Conservation (phyloP, 805 yeast genomes). For the Ogataea zsoltii region DNA sequence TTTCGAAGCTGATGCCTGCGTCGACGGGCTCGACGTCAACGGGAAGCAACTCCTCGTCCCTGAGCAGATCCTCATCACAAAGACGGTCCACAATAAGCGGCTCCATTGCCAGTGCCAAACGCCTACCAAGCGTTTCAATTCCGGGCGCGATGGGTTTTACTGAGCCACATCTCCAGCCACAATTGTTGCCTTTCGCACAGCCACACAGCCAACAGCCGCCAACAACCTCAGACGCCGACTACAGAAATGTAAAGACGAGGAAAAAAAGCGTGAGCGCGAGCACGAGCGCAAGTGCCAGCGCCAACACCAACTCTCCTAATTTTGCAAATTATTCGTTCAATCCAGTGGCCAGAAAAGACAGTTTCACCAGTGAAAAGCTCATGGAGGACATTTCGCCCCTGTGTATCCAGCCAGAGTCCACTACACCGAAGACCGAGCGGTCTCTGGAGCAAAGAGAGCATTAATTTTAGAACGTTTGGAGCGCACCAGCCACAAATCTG, state of each 20-base stretch:
- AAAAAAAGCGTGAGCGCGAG: slow-evolving; percentile 12
- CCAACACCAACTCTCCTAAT: slow-evolving; percentile 11
- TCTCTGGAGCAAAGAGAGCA: background rate
- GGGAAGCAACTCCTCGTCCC: slow-evolving; percentile 21
- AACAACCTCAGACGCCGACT: slow-evolving; percentile 7
- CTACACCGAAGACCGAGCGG: slow-evolving; percentile 2
- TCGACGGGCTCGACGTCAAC: slow-evolving; percentile 19
- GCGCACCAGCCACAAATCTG: background rate
- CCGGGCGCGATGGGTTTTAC: slow-evolving; percentile 4
- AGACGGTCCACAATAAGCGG: slow-evolving; percentile 29
- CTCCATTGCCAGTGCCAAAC: slow-evolving; percentile 24
- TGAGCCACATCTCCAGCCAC: slow-evolving; percentile 5
- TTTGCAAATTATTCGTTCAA: slow-evolving; percentile 23
- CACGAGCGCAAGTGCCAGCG: background rate
- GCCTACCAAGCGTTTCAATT: slow-evolving; percentile 20
- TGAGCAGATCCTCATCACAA: slow-evolving; percentile 25
- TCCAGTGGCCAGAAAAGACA: slow-evolving; percentile 15
- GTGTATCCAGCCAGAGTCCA: slow-evolving; percentile 9
- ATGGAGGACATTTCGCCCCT: slow-evolving; percentile 23
- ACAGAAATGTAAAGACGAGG: slow-evolving; percentile 19
- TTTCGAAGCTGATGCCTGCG: slow-evolving; percentile 22
- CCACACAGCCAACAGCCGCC: background rate
- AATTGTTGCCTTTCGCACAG: background rate
- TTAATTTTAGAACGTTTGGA: background rate
- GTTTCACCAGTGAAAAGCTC: slow-evolving; percentile 11